These are phyloP conservation scores for Lathyrus aphaca DNA, from an alignment of 306 rosid genomes.

Conservation along the genomic window DNA sequence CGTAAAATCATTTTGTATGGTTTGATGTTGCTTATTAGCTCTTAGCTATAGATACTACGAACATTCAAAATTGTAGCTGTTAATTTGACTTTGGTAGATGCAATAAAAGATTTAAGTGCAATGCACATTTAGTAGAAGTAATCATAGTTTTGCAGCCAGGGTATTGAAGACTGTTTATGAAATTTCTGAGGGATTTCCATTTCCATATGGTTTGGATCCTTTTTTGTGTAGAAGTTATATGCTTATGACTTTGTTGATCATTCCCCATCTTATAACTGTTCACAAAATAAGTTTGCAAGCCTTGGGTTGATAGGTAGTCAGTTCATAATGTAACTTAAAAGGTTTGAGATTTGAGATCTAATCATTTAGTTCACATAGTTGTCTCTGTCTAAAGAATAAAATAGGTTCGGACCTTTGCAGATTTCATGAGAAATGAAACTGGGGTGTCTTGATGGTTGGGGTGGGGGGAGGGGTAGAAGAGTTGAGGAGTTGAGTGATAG, in stretches of 20 bases:
- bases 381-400: slow-evolving; percentile 32
- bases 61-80: slow-evolving; percentile 27
- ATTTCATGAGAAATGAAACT: slow-evolving; percentile 31
- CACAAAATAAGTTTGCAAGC: slow-evolving; percentile 28
- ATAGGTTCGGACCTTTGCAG: slow-evolving; percentile 31
- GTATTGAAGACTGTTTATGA: slow-evolving; percentile 14
- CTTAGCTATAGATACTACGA: slow-evolving; percentile 13
- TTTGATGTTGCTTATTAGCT: slow-evolving; percentile 31
- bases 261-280: slow-evolving; percentile 20
- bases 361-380: slow-evolving; percentile 16
- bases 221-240: slow-evolving; percentile 23
- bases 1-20: slow-evolving; percentile 16
- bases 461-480: neutral
- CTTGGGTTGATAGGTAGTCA: slow-evolving; percentile 21
- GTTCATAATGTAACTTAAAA: slow-evolving; percentile 22
- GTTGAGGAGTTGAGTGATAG: neutral
- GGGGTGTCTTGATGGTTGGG: neutral
- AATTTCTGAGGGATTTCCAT: slow-evolving; percentile 10
- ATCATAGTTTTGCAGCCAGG: neutral
- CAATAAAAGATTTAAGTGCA: slow-evolving; percentile 32
- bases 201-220: slow-evolving; percentile 16
- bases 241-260: slow-evolving; percentile 38
- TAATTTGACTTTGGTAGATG: slow-evolving; percentile 32
- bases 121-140: slow-evolving; percentile 8
- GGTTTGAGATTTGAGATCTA: slow-evolving; percentile 30